Evolutionary conservation across 2,329 filamentous ascomycete species (phyloP).

Genomic region (Xylariaceae sp.): DNA sequence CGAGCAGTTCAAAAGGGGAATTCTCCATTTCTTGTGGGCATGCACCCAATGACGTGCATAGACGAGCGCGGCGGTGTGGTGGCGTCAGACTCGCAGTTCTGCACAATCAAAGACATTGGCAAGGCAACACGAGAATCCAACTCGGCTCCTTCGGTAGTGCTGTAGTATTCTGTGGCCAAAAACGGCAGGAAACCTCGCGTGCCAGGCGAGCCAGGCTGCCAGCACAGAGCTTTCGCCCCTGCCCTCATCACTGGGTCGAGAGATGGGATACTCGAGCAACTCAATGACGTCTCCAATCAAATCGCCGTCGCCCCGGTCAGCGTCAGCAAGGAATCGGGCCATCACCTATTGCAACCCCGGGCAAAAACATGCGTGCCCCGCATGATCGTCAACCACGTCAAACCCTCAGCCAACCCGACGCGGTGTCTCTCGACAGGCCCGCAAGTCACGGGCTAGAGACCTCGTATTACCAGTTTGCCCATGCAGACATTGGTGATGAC

Average conservation of each 20-base stretch:
- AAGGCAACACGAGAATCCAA: conserved; percentile 33
- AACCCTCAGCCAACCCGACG: conserved; percentile 12
- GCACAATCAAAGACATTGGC: conserved; percentile 9
- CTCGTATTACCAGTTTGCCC: conserved; percentile 24
- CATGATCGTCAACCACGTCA: conserved; percentile 18
- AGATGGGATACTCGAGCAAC: conserved; percentile 13
- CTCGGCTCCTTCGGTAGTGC: conserved; percentile 24
- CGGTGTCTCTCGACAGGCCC: conserved; percentile 9
- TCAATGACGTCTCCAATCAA: conserved; percentile 26
- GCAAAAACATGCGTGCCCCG: conserved; percentile 19
- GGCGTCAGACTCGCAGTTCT: too few relatives aligned
- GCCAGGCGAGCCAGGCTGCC: too few relatives aligned
- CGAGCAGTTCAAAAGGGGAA: too few relatives aligned
- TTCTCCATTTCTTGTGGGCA: too few relatives aligned
- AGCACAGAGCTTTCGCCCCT: conserved; percentile 14
- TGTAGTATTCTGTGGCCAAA: conserved; percentile 18
- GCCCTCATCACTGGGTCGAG: conserved; percentile 16
- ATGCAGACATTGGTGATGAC: conserved; percentile 8
- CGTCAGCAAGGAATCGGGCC: background rate
- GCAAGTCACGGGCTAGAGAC: conserved; percentile 15
- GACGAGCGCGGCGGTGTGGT: too few relatives aligned
- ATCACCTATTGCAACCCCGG: conserved; percentile 1
- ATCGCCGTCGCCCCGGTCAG: background rate
- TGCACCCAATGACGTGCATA: too few relatives aligned
- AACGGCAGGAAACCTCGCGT: conserved; percentile 14